Evolutionary conservation across 2,329 filamentous ascomycete genomes (phyloP).

Genomic region (Colletotrichum sp.): DNA sequence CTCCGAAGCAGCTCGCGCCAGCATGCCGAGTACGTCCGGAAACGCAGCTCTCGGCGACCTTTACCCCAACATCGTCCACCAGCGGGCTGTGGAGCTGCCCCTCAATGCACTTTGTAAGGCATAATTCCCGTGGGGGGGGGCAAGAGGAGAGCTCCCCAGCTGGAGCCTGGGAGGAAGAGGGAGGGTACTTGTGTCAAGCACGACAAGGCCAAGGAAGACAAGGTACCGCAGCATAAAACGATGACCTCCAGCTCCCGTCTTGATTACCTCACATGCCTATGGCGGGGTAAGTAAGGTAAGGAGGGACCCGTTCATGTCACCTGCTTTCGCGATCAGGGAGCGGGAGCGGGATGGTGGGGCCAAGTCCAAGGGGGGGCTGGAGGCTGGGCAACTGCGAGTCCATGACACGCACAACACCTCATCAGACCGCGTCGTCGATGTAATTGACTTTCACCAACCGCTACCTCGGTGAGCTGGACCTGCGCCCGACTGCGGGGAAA

Average conservation of each 20-base stretch:
- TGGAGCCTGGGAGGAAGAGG: background rate
- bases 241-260: background rate
- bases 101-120: background rate
- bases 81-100: background rate
- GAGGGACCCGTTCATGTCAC: background rate
- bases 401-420: conserved; percentile 21
- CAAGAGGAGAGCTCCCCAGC: background rate
- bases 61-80: background rate
- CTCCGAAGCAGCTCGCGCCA: conserved; percentile 20
- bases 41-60: conserved; percentile 13
- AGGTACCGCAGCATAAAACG: background rate
- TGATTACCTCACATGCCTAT: background rate
- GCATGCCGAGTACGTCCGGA: background rate
- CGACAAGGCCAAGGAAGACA: background rate
- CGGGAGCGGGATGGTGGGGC: background rate
- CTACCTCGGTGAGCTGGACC: background rate
- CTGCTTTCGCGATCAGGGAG: conserved; percentile 19
- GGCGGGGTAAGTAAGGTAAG: background rate
- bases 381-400: background rate
- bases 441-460: background rate
- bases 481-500: background rate
- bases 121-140: background rate
- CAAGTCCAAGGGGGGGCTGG: background rate
- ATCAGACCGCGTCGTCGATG: conserved; percentile 11
- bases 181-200: background rate